phyloP scores from a whole-genome alignment of 306 rosid genomes.

The Rubus parviflorus region DNA sequence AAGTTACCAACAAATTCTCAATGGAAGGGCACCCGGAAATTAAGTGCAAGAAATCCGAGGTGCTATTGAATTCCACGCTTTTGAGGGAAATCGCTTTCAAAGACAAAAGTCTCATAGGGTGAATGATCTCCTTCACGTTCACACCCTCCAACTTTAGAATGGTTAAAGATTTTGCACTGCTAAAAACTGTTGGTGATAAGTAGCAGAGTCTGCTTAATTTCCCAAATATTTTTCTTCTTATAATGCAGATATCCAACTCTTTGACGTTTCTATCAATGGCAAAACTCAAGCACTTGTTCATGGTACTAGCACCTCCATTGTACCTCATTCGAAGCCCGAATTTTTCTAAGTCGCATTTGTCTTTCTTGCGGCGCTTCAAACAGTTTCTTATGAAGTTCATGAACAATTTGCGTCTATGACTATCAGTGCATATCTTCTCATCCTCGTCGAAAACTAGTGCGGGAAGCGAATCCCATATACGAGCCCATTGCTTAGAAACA shows the following conservation, averaged over 20 bases:
- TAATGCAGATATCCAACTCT: not conserved
- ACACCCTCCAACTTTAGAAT: not conserved
- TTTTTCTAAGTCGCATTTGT: not conserved
- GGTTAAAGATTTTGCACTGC: not conserved
- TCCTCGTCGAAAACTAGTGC: not conserved
- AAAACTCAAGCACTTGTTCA: not conserved
- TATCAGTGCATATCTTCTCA: no score
- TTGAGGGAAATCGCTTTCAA: constrained; percentile 9
- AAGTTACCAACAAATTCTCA: not conserved
- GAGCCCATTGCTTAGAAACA: not conserved
- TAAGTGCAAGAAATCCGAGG: not conserved
- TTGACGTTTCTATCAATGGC: not conserved
- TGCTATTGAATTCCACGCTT: no score
- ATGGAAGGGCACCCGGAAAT: not conserved
- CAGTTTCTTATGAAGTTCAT: not conserved
- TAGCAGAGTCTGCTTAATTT: not conserved
- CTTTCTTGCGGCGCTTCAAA: not conserved
- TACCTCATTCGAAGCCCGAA: constrained; percentile 4
- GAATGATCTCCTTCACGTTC: not conserved
- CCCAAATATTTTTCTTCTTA: no score
- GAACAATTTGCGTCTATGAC: not conserved
- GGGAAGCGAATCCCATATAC: not conserved
- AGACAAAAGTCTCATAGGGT: constrained; percentile 1
- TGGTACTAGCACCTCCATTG: not conserved
- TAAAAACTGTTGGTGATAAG: not conserved